phyloP scores from a whole-genome alignment of 2,329 filamentous ascomycete species.

The Tolypocladium album region DNA sequence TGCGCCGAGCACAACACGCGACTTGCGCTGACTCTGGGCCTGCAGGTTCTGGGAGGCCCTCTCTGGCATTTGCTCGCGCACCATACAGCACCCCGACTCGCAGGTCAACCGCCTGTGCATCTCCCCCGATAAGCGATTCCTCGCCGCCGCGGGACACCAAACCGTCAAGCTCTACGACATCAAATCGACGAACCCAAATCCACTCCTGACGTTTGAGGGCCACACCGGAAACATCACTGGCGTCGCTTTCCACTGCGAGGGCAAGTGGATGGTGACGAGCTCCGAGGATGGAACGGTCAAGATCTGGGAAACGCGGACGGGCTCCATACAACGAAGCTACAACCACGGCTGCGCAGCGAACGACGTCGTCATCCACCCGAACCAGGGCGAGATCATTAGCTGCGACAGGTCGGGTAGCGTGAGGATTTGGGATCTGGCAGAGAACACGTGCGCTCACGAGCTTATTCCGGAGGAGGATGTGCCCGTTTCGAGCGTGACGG shows the following conservation, averaged over 20 bases:
- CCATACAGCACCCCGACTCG: conserved; percentile 94
- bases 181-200: conserved; percentile 93
- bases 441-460: conserved; percentile 95
- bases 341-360: conserved; percentile 82
- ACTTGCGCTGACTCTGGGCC: conserved; percentile 6
- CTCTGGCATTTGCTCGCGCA: conserved; percentile 94
- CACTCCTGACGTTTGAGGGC: conserved; percentile 87
- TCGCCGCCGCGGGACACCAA: conserved; percentile 69
- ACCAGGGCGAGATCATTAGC: conserved; percentile 95
- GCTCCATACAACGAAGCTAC: conserved; percentile 85
- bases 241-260: conserved; percentile 95
- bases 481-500: conserved; percentile 85
- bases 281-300: conserved; percentile 95
- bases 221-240: conserved; percentile 95
- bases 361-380: conserved; percentile 98
- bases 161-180: conserved; percentile 98
- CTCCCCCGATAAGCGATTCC: conserved; percentile 92
- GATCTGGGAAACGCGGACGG: conserved; percentile 88
- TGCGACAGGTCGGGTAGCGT: conserved; percentile 91
- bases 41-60: conserved; percentile 93
- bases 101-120: conserved; percentile 98
- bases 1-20: conserved; percentile 1
- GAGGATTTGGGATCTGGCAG: conserved; percentile 88
- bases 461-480: conserved; percentile 94
- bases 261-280: conserved; percentile 99